Evolutionary conservation across 1,139 yeast genomes (phyloP), one percentile per base, ranked within the genome.

Genomic region (Candida mesenterica): DNA sequence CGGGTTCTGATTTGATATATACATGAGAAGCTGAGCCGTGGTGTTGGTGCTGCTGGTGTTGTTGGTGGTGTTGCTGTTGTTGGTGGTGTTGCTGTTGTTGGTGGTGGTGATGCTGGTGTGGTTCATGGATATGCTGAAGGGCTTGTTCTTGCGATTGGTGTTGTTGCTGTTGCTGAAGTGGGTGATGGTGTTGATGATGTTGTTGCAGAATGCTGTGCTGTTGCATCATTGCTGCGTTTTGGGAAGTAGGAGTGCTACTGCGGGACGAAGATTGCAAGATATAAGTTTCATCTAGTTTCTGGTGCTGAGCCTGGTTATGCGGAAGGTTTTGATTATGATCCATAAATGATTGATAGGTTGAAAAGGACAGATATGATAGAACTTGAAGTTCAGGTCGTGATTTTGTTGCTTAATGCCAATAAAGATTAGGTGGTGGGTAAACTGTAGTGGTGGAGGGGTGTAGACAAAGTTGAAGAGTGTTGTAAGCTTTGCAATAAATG

Each of bases 71-170:
- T 28, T 26, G 41, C 18, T 30, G 39, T 19, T 32, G 40, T 28
- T 31, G 43, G 34, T 39, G 46, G 30, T 39, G 50, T 27, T 33
- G 44, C 32, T 42, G 53, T 7, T 26, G 29, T 14, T 12, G 15
- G 5, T 33, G 38, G 10, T 30, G 39, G 30, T 25, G 40, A 22
- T 34, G 39, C 29, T 32, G 44, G 33, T 40, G 45, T 30, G 39
- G 52, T 28, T 32, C 42, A 31, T 43, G 53, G 33, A 28, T 31
- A 22, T 5, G 30, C n/a, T 28, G 30, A 10, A 16, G 30, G 6
- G 26, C 7, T 18, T 6, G 18, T 13, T 9, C 9, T 32, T 34
- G 26, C 23, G 26, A 28, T 8, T 27, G 23, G n/a, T 26, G 34
- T n/a, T 31, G 16, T n/a, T 14, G 31, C 31, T 25, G 38, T 12